Base-by-base conservation (phyloP, 345 rosid genomes). In the Durio zibethinus region DNA sequence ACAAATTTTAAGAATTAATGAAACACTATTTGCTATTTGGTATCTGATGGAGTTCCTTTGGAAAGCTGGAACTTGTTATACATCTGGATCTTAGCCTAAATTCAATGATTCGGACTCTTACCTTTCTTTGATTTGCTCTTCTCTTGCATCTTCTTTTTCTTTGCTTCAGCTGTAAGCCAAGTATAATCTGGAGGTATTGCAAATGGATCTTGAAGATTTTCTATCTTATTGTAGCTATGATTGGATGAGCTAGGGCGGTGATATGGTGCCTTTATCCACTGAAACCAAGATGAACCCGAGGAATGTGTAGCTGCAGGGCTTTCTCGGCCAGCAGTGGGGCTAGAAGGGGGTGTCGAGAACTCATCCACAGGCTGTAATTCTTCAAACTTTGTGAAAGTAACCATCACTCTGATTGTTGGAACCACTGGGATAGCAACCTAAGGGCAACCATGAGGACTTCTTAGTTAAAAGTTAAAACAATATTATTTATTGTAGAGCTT, bases 391-490 rank as follows among this genome's bases (percentile, higher is more conserved):
- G 98, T 91, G 67, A 96, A 96, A 14, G 97, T 93, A 36, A 93
- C 93, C 70, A 96, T 75, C 33, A 96, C 99, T 76, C 88, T 91
- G 81, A 96, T 91, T 33, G 99, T 92, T 0, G 99, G 99, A 76
- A 96, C 87, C 84, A 96, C 98, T 1, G 99, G 99, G 47, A 96
- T 93, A 65, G 99, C 98, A 82, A 93, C 98, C 99, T 96, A 89
- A 47, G 80, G 25, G 70, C 69, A 74, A 47, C 25, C 74, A 71
- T 38, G n/a, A 76, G 33, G 7, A 79, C 4, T 15, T 81, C 38
- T 78, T 38, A 78, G 78, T 47, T 20, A 56, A 56, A 20, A 45
- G 52, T n/a, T 50, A 21, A 43, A 61, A 8, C 4, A 65, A 68
- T 23, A 38, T 7, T 62, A 63, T 64, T 36, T 7, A 10, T 16